Evolutionary conservation across 768 basidiomycete species (phyloP).

Genomic region (Leccinellum albellum): DNA sequence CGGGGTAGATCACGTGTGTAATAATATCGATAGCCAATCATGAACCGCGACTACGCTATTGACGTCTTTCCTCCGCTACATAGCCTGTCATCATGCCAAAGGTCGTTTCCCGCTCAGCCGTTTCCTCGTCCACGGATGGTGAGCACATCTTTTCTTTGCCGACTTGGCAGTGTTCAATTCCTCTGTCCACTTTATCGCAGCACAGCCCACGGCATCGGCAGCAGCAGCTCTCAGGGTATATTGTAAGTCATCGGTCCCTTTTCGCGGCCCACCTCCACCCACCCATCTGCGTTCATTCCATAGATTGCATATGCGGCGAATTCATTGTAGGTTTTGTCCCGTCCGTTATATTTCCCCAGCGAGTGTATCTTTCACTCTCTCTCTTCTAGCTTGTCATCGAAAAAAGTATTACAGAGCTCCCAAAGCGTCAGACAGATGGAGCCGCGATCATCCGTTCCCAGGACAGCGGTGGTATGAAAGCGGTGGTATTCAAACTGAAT

Average conservation of each 20-base stretch:
- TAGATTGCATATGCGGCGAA: slow-evolving; percentile 87
- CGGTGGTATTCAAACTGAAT: slow-evolving; percentile 85
- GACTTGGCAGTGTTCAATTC: background rate
- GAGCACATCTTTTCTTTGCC: slow-evolving; percentile 13
- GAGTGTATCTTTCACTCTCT: background rate
- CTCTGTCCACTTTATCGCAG: slow-evolving; percentile 34
- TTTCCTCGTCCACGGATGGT: slow-evolving; percentile 89
- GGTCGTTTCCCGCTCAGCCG: slow-evolving; percentile 83
- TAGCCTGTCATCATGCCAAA: slow-evolving; percentile 65
- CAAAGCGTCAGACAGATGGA: slow-evolving; percentile 71
- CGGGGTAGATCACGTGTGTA: slow-evolving; percentile 26
- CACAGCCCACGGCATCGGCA: slow-evolving; percentile 75
- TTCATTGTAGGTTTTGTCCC: slow-evolving; percentile 60
- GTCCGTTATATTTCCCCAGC: slow-evolving; percentile 1
- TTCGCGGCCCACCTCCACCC: slow-evolving; percentile 2
- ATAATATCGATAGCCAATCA: slow-evolving; percentile 6
- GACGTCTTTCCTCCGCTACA: background rate
- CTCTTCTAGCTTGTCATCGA: slow-evolving; percentile 71
- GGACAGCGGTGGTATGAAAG: slow-evolving; percentile 52
- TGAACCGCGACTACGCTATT: background rate
- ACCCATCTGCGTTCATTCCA: slow-evolving; percentile 16
- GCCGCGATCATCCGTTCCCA: slow-evolving; percentile 77
- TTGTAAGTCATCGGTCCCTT: slow-evolving; percentile 46
- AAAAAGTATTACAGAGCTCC: slow-evolving; percentile 64
- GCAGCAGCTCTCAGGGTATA: slow-evolving; percentile 76